Evolutionary conservation across 306 rosid species (phyloP).

Genomic region (Malus asiatica): DNA sequence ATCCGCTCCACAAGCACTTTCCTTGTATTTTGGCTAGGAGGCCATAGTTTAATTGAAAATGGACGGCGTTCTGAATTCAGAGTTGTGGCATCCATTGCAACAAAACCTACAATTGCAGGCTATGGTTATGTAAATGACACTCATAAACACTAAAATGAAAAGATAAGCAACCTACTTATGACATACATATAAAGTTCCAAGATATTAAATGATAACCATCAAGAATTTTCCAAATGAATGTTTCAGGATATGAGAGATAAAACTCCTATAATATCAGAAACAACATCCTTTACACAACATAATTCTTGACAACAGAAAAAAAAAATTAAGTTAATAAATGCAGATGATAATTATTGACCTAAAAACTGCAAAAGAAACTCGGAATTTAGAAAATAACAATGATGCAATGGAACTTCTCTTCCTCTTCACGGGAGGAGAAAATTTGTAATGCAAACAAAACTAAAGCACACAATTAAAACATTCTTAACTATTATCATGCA

Average conservation of each 20-base stretch:
- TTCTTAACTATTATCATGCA: not conserved
- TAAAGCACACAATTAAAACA: not conserved
- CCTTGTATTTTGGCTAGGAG: conserved; percentile 91
- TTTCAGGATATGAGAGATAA: not conserved
- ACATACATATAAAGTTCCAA: not conserved
- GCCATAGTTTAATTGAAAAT: conserved; percentile 90
- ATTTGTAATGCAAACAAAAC: not conserved
- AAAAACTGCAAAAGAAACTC: not conserved
- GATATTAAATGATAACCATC: not conserved
- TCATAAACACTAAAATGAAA: not conserved
- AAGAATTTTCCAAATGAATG: not conserved
- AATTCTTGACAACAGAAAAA: not conserved
- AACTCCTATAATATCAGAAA: not conserved
- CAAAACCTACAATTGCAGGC: conserved; percentile 33
- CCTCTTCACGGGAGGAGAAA: not conserved
- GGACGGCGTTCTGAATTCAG: conserved; percentile 45
- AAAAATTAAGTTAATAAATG: not conserved
- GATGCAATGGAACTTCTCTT: not conserved
- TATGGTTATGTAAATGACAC: not conserved
- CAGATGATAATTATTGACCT: not conserved
- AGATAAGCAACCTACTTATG: not conserved
- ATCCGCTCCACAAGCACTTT: conserved; percentile 77
- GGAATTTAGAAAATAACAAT: not conserved
- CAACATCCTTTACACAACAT: not conserved
- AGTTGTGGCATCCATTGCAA: conserved; percentile 46